These are phyloP conservation scores for Chaetomium olivaceum DNA, from an alignment of 2,329 filamentous ascomycete species.

Conservation along the genomic window DNA sequence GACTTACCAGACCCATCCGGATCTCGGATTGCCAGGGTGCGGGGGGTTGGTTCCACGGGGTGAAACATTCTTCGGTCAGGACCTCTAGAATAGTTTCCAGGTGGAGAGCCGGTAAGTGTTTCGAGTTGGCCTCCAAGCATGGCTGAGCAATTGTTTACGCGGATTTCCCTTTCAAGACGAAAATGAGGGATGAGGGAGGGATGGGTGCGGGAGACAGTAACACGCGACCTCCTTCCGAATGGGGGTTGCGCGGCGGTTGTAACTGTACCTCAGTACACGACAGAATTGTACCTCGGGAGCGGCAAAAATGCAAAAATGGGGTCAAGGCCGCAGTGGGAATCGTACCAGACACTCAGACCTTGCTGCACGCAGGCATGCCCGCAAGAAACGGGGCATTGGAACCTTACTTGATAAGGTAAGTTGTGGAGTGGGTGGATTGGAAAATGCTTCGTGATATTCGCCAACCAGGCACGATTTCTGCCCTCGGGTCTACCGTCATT, in stretches of 20 bases:
- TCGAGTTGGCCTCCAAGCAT: neutral
- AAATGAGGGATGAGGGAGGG: neutral
- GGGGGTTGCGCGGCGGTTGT: conserved; percentile 3
- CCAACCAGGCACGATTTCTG: neutral
- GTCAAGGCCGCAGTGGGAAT: neutral
- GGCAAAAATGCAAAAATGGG: too few relatives aligned
- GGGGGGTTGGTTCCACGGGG: neutral
- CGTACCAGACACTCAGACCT: neutral
- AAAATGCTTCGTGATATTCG: neutral
- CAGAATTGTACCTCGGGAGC: neutral
- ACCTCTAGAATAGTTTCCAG: neutral
- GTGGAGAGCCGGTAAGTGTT: neutral
- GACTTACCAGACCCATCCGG: neutral
- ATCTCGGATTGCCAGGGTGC: neutral
- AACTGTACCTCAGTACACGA: neutral
- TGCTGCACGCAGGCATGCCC: neutral
- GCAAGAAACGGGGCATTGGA: neutral
- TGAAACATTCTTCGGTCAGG: neutral
- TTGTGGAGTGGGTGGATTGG: neutral
- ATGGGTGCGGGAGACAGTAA: neutral
- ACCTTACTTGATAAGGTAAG: neutral
- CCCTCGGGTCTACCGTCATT: too few relatives aligned
- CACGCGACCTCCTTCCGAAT: conserved; percentile 17
- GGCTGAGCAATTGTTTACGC: neutral
- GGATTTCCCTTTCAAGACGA: neutral